phyloP scores from a whole-genome alignment of 495 filamentous ascomycete genomes.

The Pseudomonodictys pantanalensis region DNA sequence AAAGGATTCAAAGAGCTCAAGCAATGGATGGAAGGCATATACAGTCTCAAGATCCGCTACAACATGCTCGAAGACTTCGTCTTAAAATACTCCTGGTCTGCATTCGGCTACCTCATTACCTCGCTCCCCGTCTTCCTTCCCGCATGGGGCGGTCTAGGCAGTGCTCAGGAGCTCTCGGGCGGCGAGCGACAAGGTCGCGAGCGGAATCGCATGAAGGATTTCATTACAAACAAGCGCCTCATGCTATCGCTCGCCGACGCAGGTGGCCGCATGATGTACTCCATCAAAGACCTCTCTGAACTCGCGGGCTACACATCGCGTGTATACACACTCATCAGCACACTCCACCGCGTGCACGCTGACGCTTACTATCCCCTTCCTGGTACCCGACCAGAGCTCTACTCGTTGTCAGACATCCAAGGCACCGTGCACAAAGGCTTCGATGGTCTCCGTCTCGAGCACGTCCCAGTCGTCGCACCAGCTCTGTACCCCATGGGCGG shows the following conservation, averaged over 20 bases:
- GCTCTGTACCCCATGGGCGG: constrained; percentile 79
- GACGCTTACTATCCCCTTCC: constrained; percentile 73
- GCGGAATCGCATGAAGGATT: constrained; percentile 90
- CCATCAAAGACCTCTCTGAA: constrained; percentile 96
- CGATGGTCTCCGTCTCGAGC: constrained; percentile 88
- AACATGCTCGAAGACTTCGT: constrained; percentile 99
- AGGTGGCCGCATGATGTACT: constrained; percentile 98
- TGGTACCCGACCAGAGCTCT: constrained; percentile 70
- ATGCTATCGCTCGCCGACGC: constrained; percentile 98
- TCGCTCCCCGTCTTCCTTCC: constrained; percentile 93
- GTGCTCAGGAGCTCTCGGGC: constrained; percentile 60
- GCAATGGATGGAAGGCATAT: constrained; percentile 94
- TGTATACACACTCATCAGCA: constrained; percentile 91
- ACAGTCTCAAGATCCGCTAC: constrained; percentile 92
- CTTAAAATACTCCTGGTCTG: constrained; percentile 97
- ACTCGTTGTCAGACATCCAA: constrained; percentile 83
- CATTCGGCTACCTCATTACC: constrained; percentile 90
- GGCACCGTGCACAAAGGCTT: constrained; percentile 92
- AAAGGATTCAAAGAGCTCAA: constrained; percentile 87
- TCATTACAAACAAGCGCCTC: constrained; percentile 97
- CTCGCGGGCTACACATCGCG: constrained; percentile 92
- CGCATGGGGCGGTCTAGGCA: constrained; percentile 84
- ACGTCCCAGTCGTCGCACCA: constrained; percentile 89
- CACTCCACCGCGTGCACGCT: constrained; percentile 90
- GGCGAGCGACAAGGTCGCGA: constrained; percentile 55